Conservation (phyloP, 495 filamentous ascomycete genomes). For the Lophiostoma macrostomum region DNA sequence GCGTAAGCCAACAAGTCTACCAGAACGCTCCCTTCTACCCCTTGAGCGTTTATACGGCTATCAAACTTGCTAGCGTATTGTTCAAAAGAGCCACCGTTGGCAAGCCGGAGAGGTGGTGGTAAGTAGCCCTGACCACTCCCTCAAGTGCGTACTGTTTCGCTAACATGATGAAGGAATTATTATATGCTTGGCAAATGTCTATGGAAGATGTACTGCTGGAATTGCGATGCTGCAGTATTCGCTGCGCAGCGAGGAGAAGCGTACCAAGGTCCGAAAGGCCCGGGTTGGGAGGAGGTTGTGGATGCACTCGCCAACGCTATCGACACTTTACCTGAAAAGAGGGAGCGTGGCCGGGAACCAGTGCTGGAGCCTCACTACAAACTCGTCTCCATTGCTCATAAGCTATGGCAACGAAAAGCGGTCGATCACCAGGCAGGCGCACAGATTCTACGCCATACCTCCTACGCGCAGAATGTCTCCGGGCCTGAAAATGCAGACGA, state of each 20-base stretch:
- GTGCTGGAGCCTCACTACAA: conserved; percentile 97
- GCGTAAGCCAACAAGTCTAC: conserved; percentile 61
- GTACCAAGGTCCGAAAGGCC: conserved; percentile 6
- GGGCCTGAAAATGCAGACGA: conserved; percentile 51
- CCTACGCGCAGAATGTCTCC: conserved; percentile 54
- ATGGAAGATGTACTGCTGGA: conserved; percentile 84
- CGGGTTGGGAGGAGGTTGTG: conserved; percentile 58
- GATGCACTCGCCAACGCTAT: conserved; percentile 72
- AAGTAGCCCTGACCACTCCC: conserved; percentile 39
- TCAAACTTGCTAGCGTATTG: conserved; percentile 81
- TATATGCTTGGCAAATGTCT: conserved; percentile 93
- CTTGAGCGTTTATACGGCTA: conserved; percentile 71
- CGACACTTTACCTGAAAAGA: conserved; percentile 73
- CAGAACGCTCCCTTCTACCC: conserved; percentile 68
- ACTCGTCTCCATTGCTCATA: conserved; percentile 80
- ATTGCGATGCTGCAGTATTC: conserved; percentile 38
- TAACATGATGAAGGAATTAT: conserved; percentile 55
- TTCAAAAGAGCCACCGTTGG: conserved; percentile 70
- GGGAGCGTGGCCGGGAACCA: conserved; percentile 72
- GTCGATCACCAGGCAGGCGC: conserved; percentile 51
- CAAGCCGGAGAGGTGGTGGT: conserved; percentile 82
- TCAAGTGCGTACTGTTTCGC: background rate
- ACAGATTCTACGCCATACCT: conserved; percentile 53
- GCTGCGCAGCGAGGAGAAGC: background rate
- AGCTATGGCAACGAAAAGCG: conserved; percentile 56